phyloP scores from a whole-genome alignment of 257 asterid genomes.

The Solanum pinnatisectum region DNA sequence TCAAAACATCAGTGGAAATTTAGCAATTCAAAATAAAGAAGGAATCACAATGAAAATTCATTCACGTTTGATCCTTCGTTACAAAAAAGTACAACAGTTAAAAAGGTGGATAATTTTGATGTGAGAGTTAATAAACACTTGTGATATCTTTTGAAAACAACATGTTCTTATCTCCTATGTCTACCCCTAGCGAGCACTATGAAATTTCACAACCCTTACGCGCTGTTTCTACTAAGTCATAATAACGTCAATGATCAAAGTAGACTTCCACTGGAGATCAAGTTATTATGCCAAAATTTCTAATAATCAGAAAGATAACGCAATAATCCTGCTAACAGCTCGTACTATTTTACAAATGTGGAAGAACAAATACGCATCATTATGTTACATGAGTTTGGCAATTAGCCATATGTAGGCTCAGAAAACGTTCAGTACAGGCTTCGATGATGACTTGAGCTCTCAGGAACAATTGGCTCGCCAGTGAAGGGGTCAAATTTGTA shows the following conservation, averaged over 20 bases:
- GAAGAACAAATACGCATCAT: background rate
- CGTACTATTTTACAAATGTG: background rate
- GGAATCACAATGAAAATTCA: background rate
- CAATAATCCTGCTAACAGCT: background rate
- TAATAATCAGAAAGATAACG: background rate
- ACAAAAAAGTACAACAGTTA: background rate
- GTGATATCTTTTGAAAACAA: background rate
- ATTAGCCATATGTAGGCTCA: background rate
- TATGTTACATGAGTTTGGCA: background rate
- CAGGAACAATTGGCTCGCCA: conserved; percentile 69
- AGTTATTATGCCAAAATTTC: background rate
- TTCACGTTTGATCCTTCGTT: background rate
- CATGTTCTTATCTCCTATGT: too few species aligned
- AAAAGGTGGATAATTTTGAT: background rate
- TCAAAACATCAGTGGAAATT: background rate
- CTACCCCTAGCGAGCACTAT: background rate
- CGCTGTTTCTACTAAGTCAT: background rate
- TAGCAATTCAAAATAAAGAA: background rate
- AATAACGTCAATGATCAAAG: background rate
- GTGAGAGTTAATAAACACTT: background rate
- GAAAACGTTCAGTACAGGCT: background rate
- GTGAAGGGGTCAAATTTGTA: conserved; percentile 93
- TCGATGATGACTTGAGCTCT: conserved; percentile 1
- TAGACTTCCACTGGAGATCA: background rate
- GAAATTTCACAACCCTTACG: background rate